phyloP scores from a whole-genome alignment of 257 asterid genomes.

The Primulina huaijiensis region DNA sequence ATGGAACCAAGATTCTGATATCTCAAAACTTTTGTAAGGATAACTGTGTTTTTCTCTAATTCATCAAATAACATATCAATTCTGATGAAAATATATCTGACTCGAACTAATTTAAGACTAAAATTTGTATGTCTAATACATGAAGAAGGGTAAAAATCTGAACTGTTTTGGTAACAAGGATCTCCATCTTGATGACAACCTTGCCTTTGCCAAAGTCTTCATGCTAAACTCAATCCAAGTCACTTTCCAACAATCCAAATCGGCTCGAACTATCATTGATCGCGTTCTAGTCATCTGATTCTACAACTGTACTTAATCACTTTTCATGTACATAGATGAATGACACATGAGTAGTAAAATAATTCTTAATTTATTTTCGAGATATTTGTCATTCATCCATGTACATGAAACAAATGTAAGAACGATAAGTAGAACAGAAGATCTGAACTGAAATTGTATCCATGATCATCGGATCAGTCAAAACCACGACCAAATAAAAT shows the following conservation, averaged over 20 bases:
- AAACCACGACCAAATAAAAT: conserved; percentile 14
- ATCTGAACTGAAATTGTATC: conserved; percentile 7
- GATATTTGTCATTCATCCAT: neutral
- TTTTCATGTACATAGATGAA: neutral
- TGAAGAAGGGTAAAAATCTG: neutral
- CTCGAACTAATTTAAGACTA: neutral
- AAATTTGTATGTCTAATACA: neutral
- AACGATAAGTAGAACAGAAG: conserved; percentile 1
- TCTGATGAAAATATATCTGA: neutral
- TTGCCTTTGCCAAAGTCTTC: too few relatives aligned
- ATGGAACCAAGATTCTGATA: neutral
- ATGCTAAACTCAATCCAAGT: neutral
- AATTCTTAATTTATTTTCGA: neutral
- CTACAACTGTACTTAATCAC: neutral
- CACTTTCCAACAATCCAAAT: conserved; percentile 16
- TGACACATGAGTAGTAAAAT: neutral
- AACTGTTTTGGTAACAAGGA: neutral
- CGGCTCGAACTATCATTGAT: neutral
- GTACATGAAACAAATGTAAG: neutral
- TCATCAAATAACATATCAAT: neutral
- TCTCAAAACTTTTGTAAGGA: neutral
- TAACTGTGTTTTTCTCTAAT: neutral
- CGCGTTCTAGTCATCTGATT: neutral
- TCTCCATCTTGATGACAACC: neutral
- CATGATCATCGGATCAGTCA: conserved; percentile 26